These are phyloP conservation scores for Lolium multiflorum DNA, from an alignment of 176 grass and related monocot genomes.

Conservation along the genomic window DNA sequence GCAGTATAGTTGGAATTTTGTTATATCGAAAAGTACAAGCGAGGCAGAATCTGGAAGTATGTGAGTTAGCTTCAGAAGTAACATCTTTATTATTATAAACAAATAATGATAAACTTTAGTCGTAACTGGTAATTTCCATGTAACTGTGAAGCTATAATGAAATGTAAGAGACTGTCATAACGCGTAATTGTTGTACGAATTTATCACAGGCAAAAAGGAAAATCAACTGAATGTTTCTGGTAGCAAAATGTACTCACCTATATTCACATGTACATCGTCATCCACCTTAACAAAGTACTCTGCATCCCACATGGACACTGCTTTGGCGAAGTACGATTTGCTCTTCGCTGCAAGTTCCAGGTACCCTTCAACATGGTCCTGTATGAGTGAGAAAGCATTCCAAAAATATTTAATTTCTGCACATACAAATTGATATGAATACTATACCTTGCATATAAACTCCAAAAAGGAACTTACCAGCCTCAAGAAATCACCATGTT, in stretches of 20 bases:
- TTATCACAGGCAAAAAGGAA: background rate
- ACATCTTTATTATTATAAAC: background rate
- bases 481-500: conserved; percentile 83
- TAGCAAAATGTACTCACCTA: conserved; percentile 50
- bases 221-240: background rate
- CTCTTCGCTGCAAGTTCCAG: conserved; percentile 88
- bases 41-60: background rate
- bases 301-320: conserved; percentile 88
- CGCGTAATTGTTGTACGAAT: background rate
- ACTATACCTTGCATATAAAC: background rate
- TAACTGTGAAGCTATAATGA: background rate
- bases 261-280: conserved; percentile 98
- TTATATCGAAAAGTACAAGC: background rate
- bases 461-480: conserved; percentile 56
- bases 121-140: background rate
- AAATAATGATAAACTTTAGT: background rate
- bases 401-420: conserved; percentile 10
- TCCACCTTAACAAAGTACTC: conserved; percentile 97
- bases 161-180: too few relatives aligned
- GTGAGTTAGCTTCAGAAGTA: background rate
- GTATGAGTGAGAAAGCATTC: conserved; percentile 14
- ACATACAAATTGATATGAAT: background rate
- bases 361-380: conserved; percentile 98
- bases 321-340: conserved; percentile 79
- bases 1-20: conserved; percentile 8